These are phyloP conservation scores for Lachnellula willkommii DNA, from an alignment of 2,329 filamentous ascomycete genomes.

Conservation along the genomic window DNA sequence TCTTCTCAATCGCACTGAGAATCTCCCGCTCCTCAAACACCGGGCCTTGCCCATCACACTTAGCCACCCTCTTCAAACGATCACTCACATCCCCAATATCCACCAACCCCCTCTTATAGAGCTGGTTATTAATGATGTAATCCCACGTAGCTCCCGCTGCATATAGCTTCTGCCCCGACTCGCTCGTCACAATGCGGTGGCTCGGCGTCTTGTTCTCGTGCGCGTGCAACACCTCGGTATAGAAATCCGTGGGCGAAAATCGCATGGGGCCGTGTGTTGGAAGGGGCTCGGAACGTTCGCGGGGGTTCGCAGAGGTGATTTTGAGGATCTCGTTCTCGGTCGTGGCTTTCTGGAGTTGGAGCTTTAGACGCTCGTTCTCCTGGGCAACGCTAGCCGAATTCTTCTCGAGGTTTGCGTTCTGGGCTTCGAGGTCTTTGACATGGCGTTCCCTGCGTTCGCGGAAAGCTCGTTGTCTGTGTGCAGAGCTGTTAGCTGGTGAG, in stretches of 20 bases:
- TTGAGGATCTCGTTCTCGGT: slow-evolving; percentile 93
- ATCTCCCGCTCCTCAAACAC: slow-evolving; percentile 79
- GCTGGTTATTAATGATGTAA: slow-evolving; percentile 72
- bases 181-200: slow-evolving; percentile 63
- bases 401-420: slow-evolving; percentile 71
- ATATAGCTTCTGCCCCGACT: slow-evolving; percentile 63
- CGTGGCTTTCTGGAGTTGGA: slow-evolving; percentile 73
- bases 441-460: slow-evolving; percentile 93
- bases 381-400: slow-evolving; percentile 65
- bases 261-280: slow-evolving; percentile 59
- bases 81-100: slow-evolving; percentile 80
- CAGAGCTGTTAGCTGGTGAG: background rate
- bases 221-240: slow-evolving; percentile 55
- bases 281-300: slow-evolving; percentile 29
- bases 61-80: slow-evolving; percentile 65
- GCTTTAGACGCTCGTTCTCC: slow-evolving; percentile 83
- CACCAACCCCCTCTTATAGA: slow-evolving; percentile 71
- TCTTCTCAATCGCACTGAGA: slow-evolving; percentile 68
- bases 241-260: slow-evolving; percentile 69
- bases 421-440: slow-evolving; percentile 86
- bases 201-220: slow-evolving; percentile 58
- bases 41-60: slow-evolving; percentile 82
- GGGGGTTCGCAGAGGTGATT: slow-evolving; percentile 58
- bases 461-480: slow-evolving; percentile 79
- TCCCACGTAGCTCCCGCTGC: slow-evolving; percentile 84